These are phyloP conservation scores for Antitrichia curtipendula DNA, from an alignment of 225 moss, liverwort and hornwort genomes.

Conservation along the genomic window DNA sequence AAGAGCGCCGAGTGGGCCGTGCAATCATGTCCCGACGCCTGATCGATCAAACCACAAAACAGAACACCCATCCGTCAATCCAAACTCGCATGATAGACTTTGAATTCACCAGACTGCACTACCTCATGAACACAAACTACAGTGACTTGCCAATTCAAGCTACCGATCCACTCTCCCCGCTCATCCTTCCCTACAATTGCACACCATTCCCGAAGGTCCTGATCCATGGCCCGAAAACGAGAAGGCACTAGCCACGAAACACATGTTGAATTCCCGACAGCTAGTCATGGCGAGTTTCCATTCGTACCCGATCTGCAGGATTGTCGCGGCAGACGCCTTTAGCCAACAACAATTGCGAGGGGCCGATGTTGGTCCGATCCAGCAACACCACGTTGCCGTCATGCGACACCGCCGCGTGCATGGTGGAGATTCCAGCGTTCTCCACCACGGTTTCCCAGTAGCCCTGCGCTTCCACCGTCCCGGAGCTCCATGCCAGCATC, in stretches of 20 bases:
- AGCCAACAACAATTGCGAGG: slow-evolving; percentile 10
- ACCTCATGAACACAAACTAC: not conserved
- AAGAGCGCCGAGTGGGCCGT: slow-evolving; percentile 42
- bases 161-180: not conserved
- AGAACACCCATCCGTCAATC: not conserved
- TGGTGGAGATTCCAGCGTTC: slow-evolving; percentile 35
- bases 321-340: slow-evolving; percentile 28
- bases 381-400: slow-evolving; percentile 29
- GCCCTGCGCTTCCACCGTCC: slow-evolving; percentile 12
- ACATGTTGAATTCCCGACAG: not conserved
- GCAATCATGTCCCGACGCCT: slow-evolving; percentile 24
- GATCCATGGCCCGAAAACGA: not conserved
- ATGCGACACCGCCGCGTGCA: slow-evolving; percentile 39
- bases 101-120: not conserved
- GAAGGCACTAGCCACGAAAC: not conserved
- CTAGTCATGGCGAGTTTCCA: not conserved
- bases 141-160: not conserved
- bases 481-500: not conserved
- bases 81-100: not conserved
- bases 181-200: not conserved
- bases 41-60: not conserved
- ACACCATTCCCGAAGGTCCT: not conserved
- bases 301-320: slow-evolving; percentile 10
- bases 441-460: slow-evolving; percentile 36
- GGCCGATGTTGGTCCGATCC: slow-evolving; percentile 38